Evolutionary conservation across 495 filamentous ascomycete genomes (phyloP).

Genomic region (Parathielavia appendiculata): DNA sequence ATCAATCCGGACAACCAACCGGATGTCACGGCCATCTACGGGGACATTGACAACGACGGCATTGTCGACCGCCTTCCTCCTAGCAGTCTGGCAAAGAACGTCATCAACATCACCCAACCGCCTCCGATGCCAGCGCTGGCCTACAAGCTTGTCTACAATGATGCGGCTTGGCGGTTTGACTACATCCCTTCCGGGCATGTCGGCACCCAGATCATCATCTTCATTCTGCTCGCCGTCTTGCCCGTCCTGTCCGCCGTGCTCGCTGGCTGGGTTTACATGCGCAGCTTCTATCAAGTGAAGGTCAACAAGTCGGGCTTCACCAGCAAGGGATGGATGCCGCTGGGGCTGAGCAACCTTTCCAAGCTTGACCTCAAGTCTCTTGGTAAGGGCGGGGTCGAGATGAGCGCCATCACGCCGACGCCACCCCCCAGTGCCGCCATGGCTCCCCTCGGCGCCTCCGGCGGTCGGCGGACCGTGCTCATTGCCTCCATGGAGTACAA

Average conservation of each 20-base stretch:
- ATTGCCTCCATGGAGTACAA: slow-evolving; percentile 72
- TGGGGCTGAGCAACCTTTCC: slow-evolving; percentile 24
- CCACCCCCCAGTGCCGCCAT: slow-evolving; percentile 22
- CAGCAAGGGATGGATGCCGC: slow-evolving; percentile 30
- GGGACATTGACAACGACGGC: slow-evolving; percentile 40
- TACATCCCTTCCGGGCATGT: slow-evolving; percentile 52
- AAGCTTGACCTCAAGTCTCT: slow-evolving; percentile 48
- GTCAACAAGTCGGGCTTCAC: slow-evolving; percentile 63
- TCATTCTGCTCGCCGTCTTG: slow-evolving; percentile 52
- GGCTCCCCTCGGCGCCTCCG: slow-evolving; percentile 14
- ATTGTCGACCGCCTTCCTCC: slow-evolving; percentile 62
- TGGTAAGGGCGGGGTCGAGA: slow-evolving; percentile 29
- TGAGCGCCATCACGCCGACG: slow-evolving; percentile 32
- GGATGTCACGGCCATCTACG: slow-evolving; percentile 41
- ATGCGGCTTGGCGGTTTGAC: slow-evolving; percentile 49
- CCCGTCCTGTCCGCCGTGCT: slow-evolving; percentile 48
- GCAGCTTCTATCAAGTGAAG: slow-evolving; percentile 65
- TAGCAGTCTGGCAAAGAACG: slow-evolving; percentile 48
- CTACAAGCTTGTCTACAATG: slow-evolving; percentile 54
- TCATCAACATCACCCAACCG: slow-evolving; percentile 57
- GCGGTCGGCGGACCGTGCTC: slow-evolving; percentile 50
- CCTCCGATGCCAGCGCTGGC: slow-evolving; percentile 53
- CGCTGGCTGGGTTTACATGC: slow-evolving; percentile 57
- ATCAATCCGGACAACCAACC: slow-evolving; percentile 62
- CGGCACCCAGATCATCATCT: slow-evolving; percentile 54